These are phyloP conservation scores for Talaromyces sp. DNA, from an alignment of 2,329 filamentous ascomycete genomes.

Conservation along the genomic window DNA sequence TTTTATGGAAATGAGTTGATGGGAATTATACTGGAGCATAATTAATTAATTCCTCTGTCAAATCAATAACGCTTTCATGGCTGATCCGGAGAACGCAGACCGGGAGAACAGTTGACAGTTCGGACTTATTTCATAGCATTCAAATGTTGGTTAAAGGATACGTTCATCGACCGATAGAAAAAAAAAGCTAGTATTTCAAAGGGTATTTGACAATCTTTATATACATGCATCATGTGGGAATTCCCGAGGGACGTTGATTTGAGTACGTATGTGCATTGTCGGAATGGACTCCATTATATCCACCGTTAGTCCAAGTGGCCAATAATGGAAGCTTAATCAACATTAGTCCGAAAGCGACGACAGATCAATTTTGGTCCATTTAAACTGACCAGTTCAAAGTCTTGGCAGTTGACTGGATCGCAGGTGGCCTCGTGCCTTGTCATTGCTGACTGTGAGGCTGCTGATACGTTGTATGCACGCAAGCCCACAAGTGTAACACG, in stretches of 20 bases:
- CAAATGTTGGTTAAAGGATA: not conserved
- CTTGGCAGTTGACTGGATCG: not conserved
- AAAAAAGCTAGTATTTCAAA: not conserved
- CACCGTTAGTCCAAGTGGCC: too few species aligned
- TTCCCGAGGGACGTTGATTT: not conserved
- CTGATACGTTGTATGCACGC: not conserved
- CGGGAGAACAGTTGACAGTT: too few species aligned
- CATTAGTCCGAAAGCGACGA: not conserved
- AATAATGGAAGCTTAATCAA: too few species aligned
- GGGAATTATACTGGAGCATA: not conserved
- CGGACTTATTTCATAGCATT: not conserved
- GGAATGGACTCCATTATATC: not conserved
- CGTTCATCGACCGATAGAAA: not conserved
- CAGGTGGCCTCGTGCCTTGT: not conserved
- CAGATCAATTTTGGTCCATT: not conserved
- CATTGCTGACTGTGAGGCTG: not conserved
- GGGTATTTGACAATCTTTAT: not conserved
- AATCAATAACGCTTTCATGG: not conserved
- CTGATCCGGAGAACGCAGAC: too few species aligned
- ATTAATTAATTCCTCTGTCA: not conserved
- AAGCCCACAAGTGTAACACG: not conserved
- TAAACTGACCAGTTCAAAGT: not conserved
- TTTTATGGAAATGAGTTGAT: not conserved
- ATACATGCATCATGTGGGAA: not conserved
- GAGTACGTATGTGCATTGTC: not conserved